Conservation (phyloP, 495 filamentous ascomycete genomes). For the Trichoderma reesei region DNA sequence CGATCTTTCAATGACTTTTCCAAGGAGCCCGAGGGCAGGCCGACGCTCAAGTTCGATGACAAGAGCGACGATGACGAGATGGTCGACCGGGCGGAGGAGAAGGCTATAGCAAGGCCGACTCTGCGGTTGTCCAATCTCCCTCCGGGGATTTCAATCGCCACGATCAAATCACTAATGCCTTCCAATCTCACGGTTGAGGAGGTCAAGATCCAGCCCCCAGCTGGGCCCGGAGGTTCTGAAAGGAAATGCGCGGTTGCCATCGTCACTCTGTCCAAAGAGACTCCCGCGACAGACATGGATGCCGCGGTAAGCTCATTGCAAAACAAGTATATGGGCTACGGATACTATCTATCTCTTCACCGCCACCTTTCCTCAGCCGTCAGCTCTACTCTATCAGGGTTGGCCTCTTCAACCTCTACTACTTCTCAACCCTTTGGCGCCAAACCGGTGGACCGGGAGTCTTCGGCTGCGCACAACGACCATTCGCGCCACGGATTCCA, state of each 20-base stretch:
- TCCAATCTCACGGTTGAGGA: constrained; percentile 60
- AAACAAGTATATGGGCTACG: constrained; percentile 78
- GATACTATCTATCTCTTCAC: constrained; percentile 72
- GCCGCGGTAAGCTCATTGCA: constrained; percentile 65
- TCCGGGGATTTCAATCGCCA: constrained; percentile 56
- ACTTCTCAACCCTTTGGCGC: constrained; percentile 74
- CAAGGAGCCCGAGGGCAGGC: constrained; percentile 20
- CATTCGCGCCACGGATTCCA: constrained; percentile 53
- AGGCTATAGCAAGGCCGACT: constrained; percentile 74
- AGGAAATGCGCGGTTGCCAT: constrained; percentile 75
- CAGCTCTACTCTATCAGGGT: constrained; percentile 43
- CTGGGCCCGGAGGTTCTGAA: constrained; percentile 43
- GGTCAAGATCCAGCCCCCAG: constrained; percentile 56
- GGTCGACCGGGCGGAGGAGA: constrained; percentile 49
- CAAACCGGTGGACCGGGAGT: constrained; percentile 47
- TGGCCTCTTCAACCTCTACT: constrained; percentile 41
- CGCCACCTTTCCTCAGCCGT: constrained; percentile 80
- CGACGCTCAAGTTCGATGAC: constrained; percentile 32
- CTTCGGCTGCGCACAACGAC: constrained; percentile 36
- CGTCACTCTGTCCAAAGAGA: constrained; percentile 75
- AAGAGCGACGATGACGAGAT: constrained; percentile 37
- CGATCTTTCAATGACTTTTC: constrained; percentile 33
- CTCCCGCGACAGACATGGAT: constrained; percentile 78
- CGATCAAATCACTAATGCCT: constrained; percentile 65
- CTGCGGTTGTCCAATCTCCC: constrained; percentile 58